phyloP scores from a whole-genome alignment of 1,139 yeast genomes.

The Suhomyces choctaworum region DNA sequence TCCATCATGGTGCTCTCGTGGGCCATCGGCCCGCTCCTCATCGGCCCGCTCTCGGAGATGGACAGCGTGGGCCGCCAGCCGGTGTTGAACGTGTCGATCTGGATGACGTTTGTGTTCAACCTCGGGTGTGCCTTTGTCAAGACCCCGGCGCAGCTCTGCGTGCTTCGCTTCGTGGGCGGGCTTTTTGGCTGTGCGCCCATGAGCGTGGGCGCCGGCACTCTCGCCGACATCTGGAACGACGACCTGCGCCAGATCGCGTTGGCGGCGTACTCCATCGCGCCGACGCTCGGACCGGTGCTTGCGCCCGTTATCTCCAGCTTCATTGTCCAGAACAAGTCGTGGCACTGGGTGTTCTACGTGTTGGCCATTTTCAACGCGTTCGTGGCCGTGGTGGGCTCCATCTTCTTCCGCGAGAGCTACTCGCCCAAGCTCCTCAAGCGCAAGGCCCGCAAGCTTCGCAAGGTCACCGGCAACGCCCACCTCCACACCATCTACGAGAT shows the following conservation, averaged over 20 bases:
- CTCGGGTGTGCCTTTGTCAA: conserved; percentile 58
- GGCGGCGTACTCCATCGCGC: conserved; percentile 61
- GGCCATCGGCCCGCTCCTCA: conserved; percentile 60
- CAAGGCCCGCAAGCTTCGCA: conserved; percentile 47
- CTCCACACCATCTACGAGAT: conserved; percentile 60
- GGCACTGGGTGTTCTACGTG: conserved; percentile 69
- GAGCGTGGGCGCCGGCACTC: conserved; percentile 70
- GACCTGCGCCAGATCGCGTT: conserved; percentile 54
- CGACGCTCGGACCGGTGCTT: conserved; percentile 44
- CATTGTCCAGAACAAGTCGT: conserved; percentile 28
- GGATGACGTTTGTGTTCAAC: conserved; percentile 53
- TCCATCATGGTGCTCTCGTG: conserved; percentile 62
- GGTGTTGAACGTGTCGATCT: conserved; percentile 52
- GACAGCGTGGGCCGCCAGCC: conserved; percentile 51
- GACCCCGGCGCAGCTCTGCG: conserved; percentile 54
- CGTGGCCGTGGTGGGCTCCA: conserved; percentile 43
- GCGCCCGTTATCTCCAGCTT: conserved; percentile 39
- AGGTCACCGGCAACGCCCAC: conserved; percentile 53
- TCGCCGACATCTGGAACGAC: conserved; percentile 62
- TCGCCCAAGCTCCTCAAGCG: conserved; percentile 52
- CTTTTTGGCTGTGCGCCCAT: conserved; percentile 65
- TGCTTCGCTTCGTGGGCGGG: conserved; percentile 63
- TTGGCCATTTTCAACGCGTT: conserved; percentile 55
- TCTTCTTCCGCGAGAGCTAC: conserved; percentile 56
- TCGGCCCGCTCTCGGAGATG: conserved; percentile 62